These are phyloP conservation scores for Haplographium delicatum DNA, from an alignment of 495 filamentous ascomycete species.

Conservation along the genomic window DNA sequence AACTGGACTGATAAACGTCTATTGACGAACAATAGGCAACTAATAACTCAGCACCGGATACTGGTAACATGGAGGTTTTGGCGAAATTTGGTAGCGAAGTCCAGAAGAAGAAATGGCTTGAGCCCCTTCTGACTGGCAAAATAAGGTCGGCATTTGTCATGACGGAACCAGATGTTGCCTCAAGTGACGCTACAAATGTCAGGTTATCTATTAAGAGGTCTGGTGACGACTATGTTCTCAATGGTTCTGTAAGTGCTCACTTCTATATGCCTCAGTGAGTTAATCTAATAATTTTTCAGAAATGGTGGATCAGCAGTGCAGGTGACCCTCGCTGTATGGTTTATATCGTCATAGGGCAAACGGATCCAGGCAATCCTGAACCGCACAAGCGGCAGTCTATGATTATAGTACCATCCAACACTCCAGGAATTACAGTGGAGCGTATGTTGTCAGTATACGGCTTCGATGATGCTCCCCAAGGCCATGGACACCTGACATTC, in stretches of 20 bases:
- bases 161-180: conserved; percentile 84
- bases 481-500: conserved; percentile 84
- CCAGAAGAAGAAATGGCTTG: conserved; percentile 81
- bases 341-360: conserved; percentile 90
- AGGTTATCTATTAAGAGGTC: conserved; percentile 70
- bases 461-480: conserved; percentile 90
- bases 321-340: conserved; percentile 82
- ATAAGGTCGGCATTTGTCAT: conserved; percentile 88
- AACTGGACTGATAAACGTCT: neutral
- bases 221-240: conserved; percentile 76
- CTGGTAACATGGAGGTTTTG: conserved; percentile 91
- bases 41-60: conserved; percentile 86
- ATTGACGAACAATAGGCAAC: conserved; percentile 62
- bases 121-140: conserved; percentile 73
- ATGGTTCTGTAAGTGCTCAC: conserved; percentile 60
- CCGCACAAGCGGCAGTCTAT: conserved; percentile 84
- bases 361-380: conserved; percentile 61
- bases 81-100: conserved; percentile 85
- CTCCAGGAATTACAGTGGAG: conserved; percentile 71
- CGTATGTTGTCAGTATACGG: conserved; percentile 88
- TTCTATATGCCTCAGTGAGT: neutral
- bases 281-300: conserved; percentile 38
- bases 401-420: conserved; percentile 69
- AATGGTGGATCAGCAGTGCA: conserved; percentile 96
- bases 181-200: conserved; percentile 84